Evolutionary conservation across 305 asterid genomes (phyloP), one percentile per base, ranked within the genome.

Genomic region (Fraxinus sp.): DNA sequence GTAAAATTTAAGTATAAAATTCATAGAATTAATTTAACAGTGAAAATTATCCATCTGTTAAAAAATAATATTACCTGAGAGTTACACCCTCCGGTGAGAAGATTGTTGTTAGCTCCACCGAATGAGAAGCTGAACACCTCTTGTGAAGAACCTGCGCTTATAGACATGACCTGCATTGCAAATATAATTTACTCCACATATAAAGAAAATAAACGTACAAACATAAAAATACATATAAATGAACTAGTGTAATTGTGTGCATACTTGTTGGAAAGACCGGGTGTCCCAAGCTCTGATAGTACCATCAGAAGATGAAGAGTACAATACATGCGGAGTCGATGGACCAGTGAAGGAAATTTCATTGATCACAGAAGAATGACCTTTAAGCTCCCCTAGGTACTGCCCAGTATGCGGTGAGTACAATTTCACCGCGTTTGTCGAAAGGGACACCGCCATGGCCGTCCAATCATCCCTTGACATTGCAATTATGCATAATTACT

Each of bases 231-330:
- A 16, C 68, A 18, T 32, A 26, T 66, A 74, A 4, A 46, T 13
- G 7, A 0, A 16, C 2, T 16, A 36, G 68, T 62, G 37, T 57
- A 35, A 20, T 20, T 1, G 11, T 35, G 28, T 14, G 71, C 52
- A 77, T 64, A 91, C 99, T 98, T 95, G 97, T 74, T 89, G 93
- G 83, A 87, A 94, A 75, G 95, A 89, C 91, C 99, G 87, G 43
- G 98, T 86, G 82, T 96, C 99, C 99, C 99, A 96, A 83, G 98
- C 98, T 92, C 98, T 90, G 71, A 96, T 43, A 35, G 97, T 92
- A 20, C 91, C 86, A 85, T 96, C 98, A 2, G 96, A 91, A 7
- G 99, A 95, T 83, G 95, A 93, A 37, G 99, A 93, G 84, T 93
- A 90, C 85, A 97, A 74, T 8, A 95, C 83, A 68, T 91, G 92